Evolutionary conservation across 2,329 filamentous ascomycete genomes (phyloP).

Genomic region (Fusarium incarnatum): DNA sequence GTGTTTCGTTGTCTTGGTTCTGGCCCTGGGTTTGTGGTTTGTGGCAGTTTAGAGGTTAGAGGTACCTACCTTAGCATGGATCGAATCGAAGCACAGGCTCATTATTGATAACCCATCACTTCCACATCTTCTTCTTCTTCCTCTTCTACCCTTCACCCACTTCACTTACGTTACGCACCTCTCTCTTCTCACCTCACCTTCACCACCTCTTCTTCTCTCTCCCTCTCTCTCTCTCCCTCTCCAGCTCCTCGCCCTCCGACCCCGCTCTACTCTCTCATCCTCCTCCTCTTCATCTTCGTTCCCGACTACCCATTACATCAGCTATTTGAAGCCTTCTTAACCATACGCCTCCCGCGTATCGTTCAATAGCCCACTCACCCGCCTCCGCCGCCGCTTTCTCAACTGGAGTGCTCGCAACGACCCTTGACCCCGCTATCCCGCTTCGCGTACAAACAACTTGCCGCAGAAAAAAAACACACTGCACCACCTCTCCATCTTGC

Average conservation of each 20-base stretch:
- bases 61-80: slow-evolving; percentile 1
- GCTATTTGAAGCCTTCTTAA: slow-evolving; percentile 40
- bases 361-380: slow-evolving; percentile 35
- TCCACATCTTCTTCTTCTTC: slow-evolving; percentile 35
- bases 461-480: slow-evolving; percentile 48
- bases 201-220: slow-evolving; percentile 43
- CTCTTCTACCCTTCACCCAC: slow-evolving; percentile 38
- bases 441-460: slow-evolving; percentile 46
- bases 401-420: slow-evolving; percentile 44
- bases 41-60: slow-evolving; percentile 1
- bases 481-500: slow-evolving; percentile 40
- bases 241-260: slow-evolving; percentile 37
- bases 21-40: slow-evolving; percentile 23
- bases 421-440: slow-evolving; percentile 52
- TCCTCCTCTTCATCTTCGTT: slow-evolving; percentile 40
- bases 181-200: slow-evolving; percentile 48
- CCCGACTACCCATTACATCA: slow-evolving; percentile 28
- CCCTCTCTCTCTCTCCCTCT: slow-evolving; percentile 36
- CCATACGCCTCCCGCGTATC: slow-evolving; percentile 40
- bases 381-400: slow-evolving; percentile 39
- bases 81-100: not conserved
- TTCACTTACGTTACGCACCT: slow-evolving; percentile 46
- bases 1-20: slow-evolving; percentile 26
- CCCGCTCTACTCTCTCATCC: slow-evolving; percentile 45
- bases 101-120: slow-evolving; percentile 26